Conservation (phyloP, 441 rosid genomes). For the Daphne laureola region DNA sequence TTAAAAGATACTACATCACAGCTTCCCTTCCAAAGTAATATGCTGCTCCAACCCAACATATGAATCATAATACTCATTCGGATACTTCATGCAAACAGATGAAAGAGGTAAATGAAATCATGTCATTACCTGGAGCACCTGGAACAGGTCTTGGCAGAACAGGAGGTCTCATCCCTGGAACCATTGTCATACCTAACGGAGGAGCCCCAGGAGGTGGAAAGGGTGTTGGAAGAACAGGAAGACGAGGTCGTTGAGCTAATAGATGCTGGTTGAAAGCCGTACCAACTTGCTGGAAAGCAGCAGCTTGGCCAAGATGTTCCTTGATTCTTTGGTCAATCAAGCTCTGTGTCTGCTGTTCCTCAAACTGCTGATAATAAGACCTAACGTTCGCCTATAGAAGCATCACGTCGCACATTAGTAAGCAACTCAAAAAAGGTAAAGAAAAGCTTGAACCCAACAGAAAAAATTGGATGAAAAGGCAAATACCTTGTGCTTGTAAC, state of each 20-base stretch:
- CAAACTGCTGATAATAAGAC: constrained; percentile 84
- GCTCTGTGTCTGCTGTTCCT: constrained; percentile 96
- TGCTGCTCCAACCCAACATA: constrained; percentile 3
- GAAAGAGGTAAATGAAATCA: neutral
- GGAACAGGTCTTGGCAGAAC: constrained; percentile 73
- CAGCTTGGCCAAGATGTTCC: constrained; percentile 89
- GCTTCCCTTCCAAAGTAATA: neutral
- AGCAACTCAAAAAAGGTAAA: neutral
- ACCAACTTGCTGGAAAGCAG: constrained; percentile 82
- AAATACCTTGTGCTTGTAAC: constrained; percentile 90
- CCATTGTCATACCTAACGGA: constrained; percentile 26
- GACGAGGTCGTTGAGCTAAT: constrained; percentile 66
- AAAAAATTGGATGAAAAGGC: neutral
- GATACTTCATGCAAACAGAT: constrained; percentile 1
- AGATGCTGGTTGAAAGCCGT: constrained; percentile 81
- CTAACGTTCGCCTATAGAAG: constrained; percentile 79
- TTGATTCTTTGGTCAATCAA: constrained; percentile 90
- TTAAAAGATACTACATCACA: neutral
- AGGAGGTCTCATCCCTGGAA: constrained; percentile 75
- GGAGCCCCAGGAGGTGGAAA: constrained; percentile 39
- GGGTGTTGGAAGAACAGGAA: constrained; percentile 56
- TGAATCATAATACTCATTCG: neutral
- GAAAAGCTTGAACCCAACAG: neutral
- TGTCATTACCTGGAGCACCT: constrained; percentile 44
- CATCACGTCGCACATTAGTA: constrained; percentile 5